phyloP scores from a whole-genome alignment of 2,329 filamentous ascomycete species.

The Talaromyces sp. region DNA sequence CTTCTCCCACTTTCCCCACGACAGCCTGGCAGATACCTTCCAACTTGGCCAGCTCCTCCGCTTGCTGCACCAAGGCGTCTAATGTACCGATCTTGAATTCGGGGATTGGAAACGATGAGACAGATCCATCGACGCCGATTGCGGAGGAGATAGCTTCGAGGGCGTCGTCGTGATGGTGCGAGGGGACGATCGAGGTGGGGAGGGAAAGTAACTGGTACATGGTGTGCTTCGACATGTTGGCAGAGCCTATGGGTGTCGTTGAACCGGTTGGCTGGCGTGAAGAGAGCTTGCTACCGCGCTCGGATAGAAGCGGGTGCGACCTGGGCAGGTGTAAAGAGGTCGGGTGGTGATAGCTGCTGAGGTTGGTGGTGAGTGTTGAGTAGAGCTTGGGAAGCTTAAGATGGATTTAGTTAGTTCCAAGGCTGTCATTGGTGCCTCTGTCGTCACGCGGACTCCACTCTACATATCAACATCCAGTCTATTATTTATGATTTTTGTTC shows the following conservation, averaged over 20 bases:
- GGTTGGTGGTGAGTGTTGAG: constrained; percentile 3
- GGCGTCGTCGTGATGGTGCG: constrained; percentile 74
- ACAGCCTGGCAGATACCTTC: constrained; percentile 73
- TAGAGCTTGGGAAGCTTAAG: constrained; percentile 8
- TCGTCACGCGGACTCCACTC: constrained; percentile 11
- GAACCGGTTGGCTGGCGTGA: not conserved
- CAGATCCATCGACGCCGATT: constrained; percentile 67
- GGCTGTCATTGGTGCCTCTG: constrained; percentile 4
- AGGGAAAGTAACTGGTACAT: constrained; percentile 88
- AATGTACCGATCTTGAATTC: constrained; percentile 97
- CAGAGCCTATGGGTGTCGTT: not conserved
- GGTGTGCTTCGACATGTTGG: constrained; percentile 39
- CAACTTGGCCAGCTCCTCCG: constrained; percentile 88
- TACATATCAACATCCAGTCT: too few relatives aligned
- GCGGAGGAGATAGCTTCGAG: constrained; percentile 68
- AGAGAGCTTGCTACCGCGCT: constrained; percentile 21
- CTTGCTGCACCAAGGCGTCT: constrained; percentile 90
- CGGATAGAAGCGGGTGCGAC: constrained; percentile 22
- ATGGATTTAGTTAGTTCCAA: constrained; percentile 1
- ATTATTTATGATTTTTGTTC: too few relatives aligned
- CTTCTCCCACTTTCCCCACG: constrained; percentile 82
- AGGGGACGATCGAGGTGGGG: constrained; percentile 78
- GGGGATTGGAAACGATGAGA: constrained; percentile 74
- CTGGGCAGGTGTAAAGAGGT: constrained; percentile 12
- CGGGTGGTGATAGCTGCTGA: constrained; percentile 5